Percentiles rank a stretch among this genome's conserved stretches.
phyloP scores from a whole-genome alignment of 768 basidiomycete genomes.

The Boletus speciosus region DNA sequence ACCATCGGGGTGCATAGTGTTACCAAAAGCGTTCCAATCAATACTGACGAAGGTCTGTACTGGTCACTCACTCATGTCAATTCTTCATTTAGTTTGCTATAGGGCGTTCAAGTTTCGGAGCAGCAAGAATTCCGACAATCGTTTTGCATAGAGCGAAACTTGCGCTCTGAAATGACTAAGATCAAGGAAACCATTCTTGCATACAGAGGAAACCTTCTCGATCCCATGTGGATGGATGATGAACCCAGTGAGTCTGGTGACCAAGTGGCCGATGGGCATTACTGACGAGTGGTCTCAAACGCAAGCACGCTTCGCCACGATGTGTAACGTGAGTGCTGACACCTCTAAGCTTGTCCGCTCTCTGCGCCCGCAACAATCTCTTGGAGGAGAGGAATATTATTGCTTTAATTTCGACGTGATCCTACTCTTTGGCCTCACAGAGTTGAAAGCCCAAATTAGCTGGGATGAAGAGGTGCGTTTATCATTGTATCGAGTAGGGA shows the following conservation, averaged over 20 bases:
- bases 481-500: not conserved
- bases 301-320: conserved; percentile 3
- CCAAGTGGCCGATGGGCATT: too few relatives aligned
- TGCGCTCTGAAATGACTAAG: not conserved
- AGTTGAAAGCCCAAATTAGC: conserved; percentile 42
- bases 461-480: conserved; percentile 34
- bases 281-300: not conserved
- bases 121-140: conserved; percentile 17
- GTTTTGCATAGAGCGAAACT: not conserved
- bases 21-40: conserved; percentile 35
- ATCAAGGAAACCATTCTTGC: conserved; percentile 6
- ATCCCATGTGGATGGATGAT: conserved; percentile 13
- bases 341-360: conserved; percentile 2
- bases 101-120: conserved; percentile 19
- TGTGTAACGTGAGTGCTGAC: conserved; percentile 13
- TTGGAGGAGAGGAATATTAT: conserved; percentile 10
- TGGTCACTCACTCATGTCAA: rapidly evolving
- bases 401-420: conserved; percentile 31
- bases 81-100: not conserved
- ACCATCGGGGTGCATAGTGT: conserved; percentile 24
- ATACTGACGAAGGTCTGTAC: conserved; percentile 33
- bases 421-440: conserved; percentile 41
- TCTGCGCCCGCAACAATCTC: not conserved
- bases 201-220: conserved; percentile 8
- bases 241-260: conserved; percentile 7